Evolutionary conservation across 768 basidiomycete genomes (phyloP).

Genomic region (Auricularia sp.): DNA sequence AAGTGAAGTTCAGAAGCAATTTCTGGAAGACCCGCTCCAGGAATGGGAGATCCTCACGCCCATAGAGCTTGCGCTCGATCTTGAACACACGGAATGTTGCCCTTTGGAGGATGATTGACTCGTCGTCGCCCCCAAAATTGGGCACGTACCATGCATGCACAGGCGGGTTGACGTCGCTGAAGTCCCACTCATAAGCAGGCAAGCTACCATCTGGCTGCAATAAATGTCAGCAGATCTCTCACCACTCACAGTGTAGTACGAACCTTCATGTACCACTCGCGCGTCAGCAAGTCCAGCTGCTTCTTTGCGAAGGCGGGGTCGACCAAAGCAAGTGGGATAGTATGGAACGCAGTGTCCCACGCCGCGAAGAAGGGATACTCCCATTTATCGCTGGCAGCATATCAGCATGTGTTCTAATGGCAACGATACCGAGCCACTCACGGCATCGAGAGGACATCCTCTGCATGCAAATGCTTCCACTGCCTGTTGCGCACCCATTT

Average conservation of each 20-base stretch:
- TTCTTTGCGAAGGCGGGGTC: constrained; percentile 96
- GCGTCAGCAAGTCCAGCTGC: constrained; percentile 88
- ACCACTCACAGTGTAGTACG: background rate
- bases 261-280: constrained; percentile 80
- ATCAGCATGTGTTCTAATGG: background rate
- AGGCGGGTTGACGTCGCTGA: constrained; percentile 95
- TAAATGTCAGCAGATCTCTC: too few species aligned
- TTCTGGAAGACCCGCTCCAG: constrained; percentile 98
- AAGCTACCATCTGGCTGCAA: constrained; percentile 97
- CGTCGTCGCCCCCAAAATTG: too few species aligned
- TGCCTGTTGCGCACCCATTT: constrained; percentile 80
- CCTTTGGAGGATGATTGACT: constrained; percentile 16
- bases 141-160: constrained; percentile 77
- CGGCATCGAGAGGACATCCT: constrained; percentile 98
- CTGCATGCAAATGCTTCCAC: constrained; percentile 93
- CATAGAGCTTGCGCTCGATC: constrained; percentile 93
- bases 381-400: constrained; percentile 45
- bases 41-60: constrained; percentile 82
- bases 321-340: constrained; percentile 92
- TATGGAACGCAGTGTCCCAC: constrained; percentile 99
- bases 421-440: constrained; percentile 24
- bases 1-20: constrained; percentile 91
- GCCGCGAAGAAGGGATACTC: constrained; percentile 99
- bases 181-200: constrained; percentile 99
- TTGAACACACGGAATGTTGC: constrained; percentile 98